Evolutionary conservation across 305 asterid genomes (phyloP), one percentile per base, ranked within the genome.

Genomic region (Euphrasia arctica): DNA sequence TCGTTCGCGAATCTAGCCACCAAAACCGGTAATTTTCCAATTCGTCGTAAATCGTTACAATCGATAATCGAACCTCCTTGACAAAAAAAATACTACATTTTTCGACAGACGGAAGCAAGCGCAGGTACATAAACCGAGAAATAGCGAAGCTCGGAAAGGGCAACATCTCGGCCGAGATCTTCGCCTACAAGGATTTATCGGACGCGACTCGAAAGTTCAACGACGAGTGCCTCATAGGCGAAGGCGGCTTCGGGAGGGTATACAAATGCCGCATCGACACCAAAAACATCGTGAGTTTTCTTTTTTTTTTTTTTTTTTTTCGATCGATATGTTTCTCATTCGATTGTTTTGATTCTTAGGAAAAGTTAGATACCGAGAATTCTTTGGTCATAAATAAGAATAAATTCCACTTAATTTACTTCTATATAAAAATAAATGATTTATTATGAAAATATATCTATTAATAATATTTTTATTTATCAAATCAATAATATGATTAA

Each of bases 161-260:
- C 39, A 85, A 83, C 50, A 76, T 83, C 52, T 77, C 86, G 12
- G 84, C 90, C 13, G 82, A 88, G 5, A 78, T 77, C 51, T 82
- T 91, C 83, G 52, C 95, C 10, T 91, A 62, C 75, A 73, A 65
- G 3, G 96, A 91, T 43, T 75, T 91, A 4, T 68, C 63, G n/a
- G 59, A 2, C 1, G 83, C 82, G n/a, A 91, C 98, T 54, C 72
- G 78, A 27, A 77, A 86, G 70, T 91, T 91, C 79, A 67, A 73
- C 14, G 54, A 63, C 3, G 66, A 73, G 18, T 34, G 56, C 65
- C 71, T 88, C 78, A 65, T 91, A 31, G 98, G 98, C 9, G 96
- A 91, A 75, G 98, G 98, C 45, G 98, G 98, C 18, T 91, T 88
- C 15, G 98, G 98, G 51, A 82, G 88, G 73, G 98, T 91, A 59